Evolutionary conservation across 306 rosid genomes (phyloP), one percentile per base, ranked within the genome.

Genomic region (Quillaja saponaria): DNA sequence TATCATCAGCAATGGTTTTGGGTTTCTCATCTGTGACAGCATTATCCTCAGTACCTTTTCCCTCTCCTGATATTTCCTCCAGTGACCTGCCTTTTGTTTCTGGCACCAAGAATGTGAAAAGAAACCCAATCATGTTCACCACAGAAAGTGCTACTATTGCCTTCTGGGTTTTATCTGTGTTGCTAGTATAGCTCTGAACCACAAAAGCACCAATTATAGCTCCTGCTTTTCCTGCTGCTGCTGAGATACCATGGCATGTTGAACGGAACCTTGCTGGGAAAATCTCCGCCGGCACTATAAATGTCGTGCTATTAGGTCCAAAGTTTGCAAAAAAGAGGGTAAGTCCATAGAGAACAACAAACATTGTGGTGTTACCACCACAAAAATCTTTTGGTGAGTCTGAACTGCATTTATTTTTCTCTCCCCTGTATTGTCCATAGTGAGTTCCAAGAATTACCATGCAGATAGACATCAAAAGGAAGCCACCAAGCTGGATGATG

Each of bases 251-350:
- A 13, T 85, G 92, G 19, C 92, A 88, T 0, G 92, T 85, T 1
- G 87, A 85, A 34, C 90, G 82, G 7, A 82, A 64, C 47, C 90
- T 57, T 0, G 87, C 85, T 0, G 89, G 85, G 19, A 86, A 86
- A 5, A 86, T 65, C 75, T 85, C 90, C 0, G 87, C 87, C 0
- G 87, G 90, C 4, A 88, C 84, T 44, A 88, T 67, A 50, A 85
- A 88, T 14, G 87, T 88, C 6, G 92, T 85, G 46, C 77, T 63
- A 55, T 88, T 85, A 8, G 96, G 92, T 31, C 96, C 96, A 64
- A 88, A 85, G 55, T 85, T 88, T n/a, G 92, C 87, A 54, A 88
- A 88, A 75, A 88, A 85, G 57, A 88, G 79, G 14, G 87, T 85
- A 4, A 80, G 64, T 2, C 82, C 87, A 50, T 71, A 85, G 56